Evolutionary conservation across 1,139 yeast genomes (phyloP).

Genomic region (Scheffersomyces insectosa): DNA sequence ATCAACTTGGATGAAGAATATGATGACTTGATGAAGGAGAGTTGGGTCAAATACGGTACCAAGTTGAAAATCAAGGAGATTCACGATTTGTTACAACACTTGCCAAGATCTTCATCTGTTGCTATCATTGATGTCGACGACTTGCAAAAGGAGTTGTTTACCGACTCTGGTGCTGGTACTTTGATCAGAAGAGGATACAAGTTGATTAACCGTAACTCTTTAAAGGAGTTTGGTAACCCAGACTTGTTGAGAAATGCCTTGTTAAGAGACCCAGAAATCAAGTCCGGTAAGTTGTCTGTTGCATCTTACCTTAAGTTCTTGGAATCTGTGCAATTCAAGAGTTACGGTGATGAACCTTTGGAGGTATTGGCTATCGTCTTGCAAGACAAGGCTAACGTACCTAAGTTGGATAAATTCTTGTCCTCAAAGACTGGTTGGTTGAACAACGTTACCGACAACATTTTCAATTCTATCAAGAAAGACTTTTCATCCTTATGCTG

Average conservation of each 20-base stretch:
- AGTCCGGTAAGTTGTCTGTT: constrained; percentile 69
- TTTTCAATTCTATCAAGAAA: constrained; percentile 77
- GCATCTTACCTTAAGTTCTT: constrained; percentile 80
- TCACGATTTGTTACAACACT: constrained; percentile 86
- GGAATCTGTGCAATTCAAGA: constrained; percentile 63
- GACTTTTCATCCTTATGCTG: constrained; percentile 78
- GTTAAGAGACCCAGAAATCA: constrained; percentile 73
- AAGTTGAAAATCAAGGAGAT: constrained; percentile 95
- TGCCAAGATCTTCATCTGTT: constrained; percentile 96
- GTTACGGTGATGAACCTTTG: constrained; percentile 94
- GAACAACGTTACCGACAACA: constrained; percentile 93
- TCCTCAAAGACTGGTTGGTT: constrained; percentile 94
- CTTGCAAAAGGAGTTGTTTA: constrained; percentile 93
- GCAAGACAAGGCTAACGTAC: constrained; percentile 45
- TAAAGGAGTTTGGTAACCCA: constrained; percentile 72
- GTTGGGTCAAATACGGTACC: constrained; percentile 99
- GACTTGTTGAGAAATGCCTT: constrained; percentile 77
- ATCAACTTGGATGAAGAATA: constrained; percentile 96
- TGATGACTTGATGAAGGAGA: constrained; percentile 83
- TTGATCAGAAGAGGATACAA: constrained; percentile 96
- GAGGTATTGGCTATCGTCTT: constrained; percentile 89
- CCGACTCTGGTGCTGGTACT: constrained; percentile 99
- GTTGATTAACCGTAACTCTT: constrained; percentile 66
- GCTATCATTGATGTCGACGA: constrained; percentile 96
- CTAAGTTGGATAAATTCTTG: constrained; percentile 84